A percentile compares a stretch with the other conserved stretches of the same genome.
These are phyloP conservation scores for Terana coerulea DNA, from an alignment of 768 basidiomycete species.

Conservation along the genomic window DNA sequence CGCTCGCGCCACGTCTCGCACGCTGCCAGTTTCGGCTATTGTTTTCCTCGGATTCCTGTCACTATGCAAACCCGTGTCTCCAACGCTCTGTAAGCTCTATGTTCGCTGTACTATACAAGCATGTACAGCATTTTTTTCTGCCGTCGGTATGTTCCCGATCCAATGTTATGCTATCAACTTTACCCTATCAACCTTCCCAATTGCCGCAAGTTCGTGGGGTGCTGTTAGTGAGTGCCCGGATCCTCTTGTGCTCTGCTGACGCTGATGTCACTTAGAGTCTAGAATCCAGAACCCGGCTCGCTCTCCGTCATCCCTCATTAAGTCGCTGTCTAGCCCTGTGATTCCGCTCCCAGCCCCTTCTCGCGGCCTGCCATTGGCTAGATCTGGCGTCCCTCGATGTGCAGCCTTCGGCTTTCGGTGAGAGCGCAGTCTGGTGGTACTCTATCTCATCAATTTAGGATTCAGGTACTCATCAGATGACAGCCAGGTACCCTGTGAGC, in stretches of 20 bases:
- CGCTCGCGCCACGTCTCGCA: too few species aligned
- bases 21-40: too few species aligned
- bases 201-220: neutral
- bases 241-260: neutral
- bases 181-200: neutral
- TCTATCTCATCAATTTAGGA: slow-evolving; percentile 3
- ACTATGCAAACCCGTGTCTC: too few species aligned
- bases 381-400: slow-evolving; percentile 1
- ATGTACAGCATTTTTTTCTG: slow-evolving; percentile 5
- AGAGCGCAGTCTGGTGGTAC: slow-evolving; percentile 1
- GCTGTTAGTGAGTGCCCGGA: neutral
- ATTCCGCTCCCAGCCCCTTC: too few species aligned
- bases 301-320: too few species aligned
- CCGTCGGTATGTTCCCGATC: slow-evolving; percentile 7
- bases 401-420: slow-evolving; percentile 1
- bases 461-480: slow-evolving; percentile 12
- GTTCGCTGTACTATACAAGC: slow-evolving; percentile 6
- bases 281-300: neutral
- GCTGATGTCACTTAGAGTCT: neutral
- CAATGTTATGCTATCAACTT: slow-evolving; percentile 7
- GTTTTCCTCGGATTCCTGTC: neutral
- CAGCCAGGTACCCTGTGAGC: slow-evolving; percentile 10
- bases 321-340: too few species aligned
- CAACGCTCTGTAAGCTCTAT: neutral
- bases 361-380: neutral